Base-by-base conservation (phyloP, 139 green algal genomes). In the Asterochloris sp. region DNA sequence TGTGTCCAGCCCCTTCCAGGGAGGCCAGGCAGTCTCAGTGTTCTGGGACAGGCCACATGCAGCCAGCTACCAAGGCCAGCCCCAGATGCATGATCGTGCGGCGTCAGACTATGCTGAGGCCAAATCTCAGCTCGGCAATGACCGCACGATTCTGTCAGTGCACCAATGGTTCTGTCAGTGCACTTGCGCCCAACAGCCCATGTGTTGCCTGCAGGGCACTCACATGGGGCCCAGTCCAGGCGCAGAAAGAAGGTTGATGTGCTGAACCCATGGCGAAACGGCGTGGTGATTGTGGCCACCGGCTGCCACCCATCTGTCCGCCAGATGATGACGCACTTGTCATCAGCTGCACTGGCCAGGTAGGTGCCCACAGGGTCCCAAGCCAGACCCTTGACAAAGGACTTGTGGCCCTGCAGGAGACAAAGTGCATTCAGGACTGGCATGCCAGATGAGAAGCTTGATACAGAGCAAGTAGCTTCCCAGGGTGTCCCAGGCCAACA, bases 291-390 rank as follows among this genome's bases (percentile, higher is more conserved):
- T 13, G 83, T 60, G 0, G 76, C 75, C 24, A 93, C 88, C 6
- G 78, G 73, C 0, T 61, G 83, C 93, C 96, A 98, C 82, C 94
- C 90, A 38, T 91, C 88, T 16, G 83, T 79, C 28, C 86, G 78
- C 95, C 95, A 98, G 14, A 99, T 86, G 19, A 83, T 75, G 62
- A 93, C 85, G 54, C 78, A 89, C 74, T 87, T 88, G 84, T 95
- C 91, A 80, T 94, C 89, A 16, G 82, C 82, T 83, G 96, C 91
- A 17, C 86, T 94, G 29, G 93, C 95, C 27, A 99, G 83, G 88
- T 96, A 99, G 9, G 83, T 89, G 63, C 93, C 92, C 15, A 98
- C 89, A 0, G 97, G 97, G 90, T 99, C 97, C 95, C 96, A 99
- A 6, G 94, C 93, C 19, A 99, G 88, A 29, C 97, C 97, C 83